Conservation (phyloP, 1,284 basidiomycete genomes). For the Coniferiporia sulphurascens region DNA sequence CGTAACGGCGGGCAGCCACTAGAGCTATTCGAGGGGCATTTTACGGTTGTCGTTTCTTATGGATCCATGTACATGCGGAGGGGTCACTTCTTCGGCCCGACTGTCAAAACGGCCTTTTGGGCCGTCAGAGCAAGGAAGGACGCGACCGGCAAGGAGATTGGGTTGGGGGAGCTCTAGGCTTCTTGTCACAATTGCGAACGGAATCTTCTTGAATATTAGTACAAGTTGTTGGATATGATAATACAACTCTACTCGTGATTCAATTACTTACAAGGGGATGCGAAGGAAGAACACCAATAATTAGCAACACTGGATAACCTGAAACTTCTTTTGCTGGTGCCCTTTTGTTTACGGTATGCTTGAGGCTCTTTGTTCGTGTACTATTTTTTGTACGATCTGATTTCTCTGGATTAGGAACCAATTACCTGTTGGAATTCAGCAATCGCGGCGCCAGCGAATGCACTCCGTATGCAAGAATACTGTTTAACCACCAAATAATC, state of each 20-base stretch:
- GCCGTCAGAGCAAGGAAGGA: slow-evolving; percentile 34
- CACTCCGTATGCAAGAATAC: too few relatives aligned
- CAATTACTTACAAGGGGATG: too few relatives aligned
- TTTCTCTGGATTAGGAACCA: too few relatives aligned
- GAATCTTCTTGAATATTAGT: too few relatives aligned
- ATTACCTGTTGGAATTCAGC: too few relatives aligned
- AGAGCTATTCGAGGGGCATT: background rate
- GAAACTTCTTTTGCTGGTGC: background rate
- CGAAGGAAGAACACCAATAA: too few relatives aligned
- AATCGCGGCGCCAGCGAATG: too few relatives aligned
- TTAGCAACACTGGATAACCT: background rate
- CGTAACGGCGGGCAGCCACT: background rate
- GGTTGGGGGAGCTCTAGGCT: slow-evolving; percentile 22
- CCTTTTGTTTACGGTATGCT: background rate
- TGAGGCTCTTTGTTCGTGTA: background rate
- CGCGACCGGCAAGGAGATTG: slow-evolving; percentile 30
- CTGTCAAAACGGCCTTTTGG: slow-evolving; percentile 33
- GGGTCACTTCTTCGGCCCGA: slow-evolving; percentile 30
- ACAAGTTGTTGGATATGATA: too few relatives aligned
- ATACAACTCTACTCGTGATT: too few relatives aligned
- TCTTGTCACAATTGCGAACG: background rate
- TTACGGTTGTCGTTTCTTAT: background rate
- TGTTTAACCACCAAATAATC: too few relatives aligned
- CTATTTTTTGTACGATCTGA: background rate
- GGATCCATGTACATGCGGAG: slow-evolving; percentile 21